Evolutionary conservation across 148 eudicot species (phyloP).

Genomic region (Camellia sinensis): DNA sequence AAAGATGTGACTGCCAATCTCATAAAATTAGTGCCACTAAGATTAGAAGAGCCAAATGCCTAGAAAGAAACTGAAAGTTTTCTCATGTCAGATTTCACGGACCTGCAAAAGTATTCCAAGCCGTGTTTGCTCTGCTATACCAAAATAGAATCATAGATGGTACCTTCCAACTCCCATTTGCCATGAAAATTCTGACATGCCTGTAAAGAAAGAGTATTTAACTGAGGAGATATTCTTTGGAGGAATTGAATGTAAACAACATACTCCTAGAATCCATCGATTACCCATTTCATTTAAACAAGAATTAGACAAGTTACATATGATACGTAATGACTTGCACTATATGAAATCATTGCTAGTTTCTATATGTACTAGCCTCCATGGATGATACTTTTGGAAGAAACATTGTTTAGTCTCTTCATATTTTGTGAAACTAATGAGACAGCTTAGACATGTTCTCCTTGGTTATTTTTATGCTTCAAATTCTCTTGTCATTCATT

Average conservation of each 20-base stretch:
- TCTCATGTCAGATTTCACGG: not conserved
- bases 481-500: no score
- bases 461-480: not conserved
- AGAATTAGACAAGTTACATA: not conserved
- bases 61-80: not conserved
- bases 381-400: not conserved
- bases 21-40: not conserved
- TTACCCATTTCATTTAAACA: not conserved
- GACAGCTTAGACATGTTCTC: not conserved
- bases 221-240: not conserved
- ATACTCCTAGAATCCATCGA: not conserved
- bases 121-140: not conserved
- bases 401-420: not conserved
- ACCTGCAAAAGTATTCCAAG: not conserved
- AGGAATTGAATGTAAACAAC: not conserved
- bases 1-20: not conserved
- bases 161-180: not conserved
- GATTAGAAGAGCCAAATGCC: not conserved
- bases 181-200: not conserved
- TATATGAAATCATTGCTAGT: not conserved
- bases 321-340: not conserved
- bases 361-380: not conserved
- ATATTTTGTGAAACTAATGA: not conserved
- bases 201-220: not conserved
- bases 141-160: not conserved